Evolutionary conservation across 768 basidiomycete species (phyloP), one percentile per base, ranked within the genome.

Genomic region (Cyathus striatus): DNA sequence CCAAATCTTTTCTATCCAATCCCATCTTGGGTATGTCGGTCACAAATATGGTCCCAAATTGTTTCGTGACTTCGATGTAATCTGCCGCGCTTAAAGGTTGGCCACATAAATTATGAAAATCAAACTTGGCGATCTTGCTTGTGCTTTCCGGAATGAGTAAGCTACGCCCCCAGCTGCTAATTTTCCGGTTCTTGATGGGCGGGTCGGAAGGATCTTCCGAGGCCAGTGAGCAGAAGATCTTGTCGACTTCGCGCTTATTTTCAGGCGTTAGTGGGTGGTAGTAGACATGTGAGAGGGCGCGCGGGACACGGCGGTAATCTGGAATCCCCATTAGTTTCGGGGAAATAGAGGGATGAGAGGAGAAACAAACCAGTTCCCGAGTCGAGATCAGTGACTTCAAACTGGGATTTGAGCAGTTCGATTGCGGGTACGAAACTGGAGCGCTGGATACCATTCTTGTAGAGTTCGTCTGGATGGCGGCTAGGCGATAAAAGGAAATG

Each of bases 381-480:
- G 62, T 97, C 86, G 20, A 99, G 77, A 62, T 97, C 92, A 0
- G 87, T 89, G 12, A 98, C 84, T 38, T 86, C 79, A 49, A 96
- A 93, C 12, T 75, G 80, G 1, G 79, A 64, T 67, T 96, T 97
- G 51, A 99, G 78, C 22, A 98, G 75, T 38, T 97, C 89, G 46
- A 99, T 98, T 21, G 92, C 85, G 7, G 96, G 96, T 36, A 97
- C 58, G 66, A 99, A 99, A 55, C 91, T 94, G 3, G 86, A 78
- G 3, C 96, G 79, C 60, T 99, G 96, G 33, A 99, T 96, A 0
- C 96, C 96, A 50, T 98, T 98, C 78, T 95, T 94, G 72, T 99
- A 99, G 1, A 99, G 73, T 23, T 97, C 90, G 54, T 97, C 87
- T 2, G 96, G 96, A 59, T 96, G 92, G 46, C 96, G 96, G 66